Conservation (phyloP, 2,329 filamentous ascomycete genomes). For the Clonostachys sp. region DNA sequence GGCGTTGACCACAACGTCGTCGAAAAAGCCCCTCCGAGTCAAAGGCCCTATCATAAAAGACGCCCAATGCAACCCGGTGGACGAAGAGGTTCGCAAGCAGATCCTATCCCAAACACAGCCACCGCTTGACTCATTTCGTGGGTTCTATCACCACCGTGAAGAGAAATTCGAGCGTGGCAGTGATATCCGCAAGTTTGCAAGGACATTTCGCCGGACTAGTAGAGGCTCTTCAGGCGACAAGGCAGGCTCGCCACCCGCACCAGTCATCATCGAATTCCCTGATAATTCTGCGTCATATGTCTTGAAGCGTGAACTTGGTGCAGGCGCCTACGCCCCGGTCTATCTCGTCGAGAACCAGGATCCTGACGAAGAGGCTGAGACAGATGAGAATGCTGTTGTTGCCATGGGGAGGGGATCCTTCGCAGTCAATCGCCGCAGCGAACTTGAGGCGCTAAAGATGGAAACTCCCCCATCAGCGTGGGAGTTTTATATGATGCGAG, state of each 20-base stretch:
- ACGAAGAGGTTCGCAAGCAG: constrained; percentile 65
- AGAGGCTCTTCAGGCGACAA: constrained; percentile 54
- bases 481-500: constrained; percentile 95
- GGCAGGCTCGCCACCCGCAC: constrained; percentile 49
- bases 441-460: constrained; percentile 88
- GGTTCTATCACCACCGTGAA: constrained; percentile 71
- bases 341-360: constrained; percentile 80
- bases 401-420: constrained; percentile 61
- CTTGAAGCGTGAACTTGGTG: constrained; percentile 80
- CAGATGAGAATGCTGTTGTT: constrained; percentile 35
- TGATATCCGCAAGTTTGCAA: constrained; percentile 81
- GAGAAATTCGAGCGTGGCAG: constrained; percentile 60
- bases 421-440: constrained; percentile 47
- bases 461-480: constrained; percentile 83
- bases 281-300: constrained; percentile 65
- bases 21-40: constrained; percentile 25
- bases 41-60: constrained; percentile 79
- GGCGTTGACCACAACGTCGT: constrained; percentile 18
- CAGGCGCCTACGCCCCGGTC: constrained; percentile 91
- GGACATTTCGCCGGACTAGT: constrained; percentile 53
- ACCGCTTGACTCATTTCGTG: constrained; percentile 67
- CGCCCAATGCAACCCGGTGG: constrained; percentile 81
- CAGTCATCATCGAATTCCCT: constrained; percentile 64
- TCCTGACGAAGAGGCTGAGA: constrained; percentile 34
- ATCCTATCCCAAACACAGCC: constrained; percentile 75